A percentile compares a stretch with the other conserved stretches of the same genome.
phyloP scores from a whole-genome alignment of 192 early-diverging fungal genomes.

The Paraglomus brasilianum region DNA sequence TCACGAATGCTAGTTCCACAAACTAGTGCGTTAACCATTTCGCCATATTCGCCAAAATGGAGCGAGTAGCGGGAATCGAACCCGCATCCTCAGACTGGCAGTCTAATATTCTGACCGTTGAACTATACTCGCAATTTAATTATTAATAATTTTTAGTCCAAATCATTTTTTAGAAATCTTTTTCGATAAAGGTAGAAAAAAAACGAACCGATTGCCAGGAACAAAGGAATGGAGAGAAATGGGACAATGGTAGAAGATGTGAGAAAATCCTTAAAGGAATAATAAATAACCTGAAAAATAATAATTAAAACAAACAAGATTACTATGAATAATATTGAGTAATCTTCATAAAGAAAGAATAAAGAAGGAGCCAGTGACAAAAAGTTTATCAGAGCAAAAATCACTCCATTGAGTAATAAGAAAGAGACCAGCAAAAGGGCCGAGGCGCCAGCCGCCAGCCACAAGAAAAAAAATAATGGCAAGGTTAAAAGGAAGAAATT shows the following conservation, averaged over 20 bases:
- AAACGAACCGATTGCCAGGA: background rate
- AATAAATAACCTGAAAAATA: no score
- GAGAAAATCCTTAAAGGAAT: no score
- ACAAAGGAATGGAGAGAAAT: no score
- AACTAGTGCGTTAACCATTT: conserved; percentile 8
- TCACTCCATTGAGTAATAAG: background rate
- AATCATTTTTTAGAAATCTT: conserved; percentile 2
- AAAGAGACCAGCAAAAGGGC: no score
- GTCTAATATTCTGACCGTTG: conserved; percentile 9
- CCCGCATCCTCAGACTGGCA: conserved; percentile 8
- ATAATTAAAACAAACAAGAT: no score
- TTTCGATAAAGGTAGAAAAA: conserved; percentile 9
- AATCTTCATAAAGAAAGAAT: no score
- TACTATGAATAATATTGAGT: no score
- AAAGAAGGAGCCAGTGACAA: background rate
- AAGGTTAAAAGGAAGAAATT: background rate
- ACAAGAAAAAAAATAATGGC: background rate
- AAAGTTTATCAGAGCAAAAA: background rate
- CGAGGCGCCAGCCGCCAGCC: no score
- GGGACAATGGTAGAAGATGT: no score
- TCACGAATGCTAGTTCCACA: conserved; percentile 8
- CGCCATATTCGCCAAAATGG: conserved; percentile 12
- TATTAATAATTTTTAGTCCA: conserved; percentile 11
- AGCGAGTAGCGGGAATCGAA: conserved; percentile 8
- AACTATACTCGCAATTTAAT: conserved; percentile 19